These are phyloP conservation scores for Fragaria iinumae DNA, from an alignment of 306 rosid genomes.

Conservation along the genomic window DNA sequence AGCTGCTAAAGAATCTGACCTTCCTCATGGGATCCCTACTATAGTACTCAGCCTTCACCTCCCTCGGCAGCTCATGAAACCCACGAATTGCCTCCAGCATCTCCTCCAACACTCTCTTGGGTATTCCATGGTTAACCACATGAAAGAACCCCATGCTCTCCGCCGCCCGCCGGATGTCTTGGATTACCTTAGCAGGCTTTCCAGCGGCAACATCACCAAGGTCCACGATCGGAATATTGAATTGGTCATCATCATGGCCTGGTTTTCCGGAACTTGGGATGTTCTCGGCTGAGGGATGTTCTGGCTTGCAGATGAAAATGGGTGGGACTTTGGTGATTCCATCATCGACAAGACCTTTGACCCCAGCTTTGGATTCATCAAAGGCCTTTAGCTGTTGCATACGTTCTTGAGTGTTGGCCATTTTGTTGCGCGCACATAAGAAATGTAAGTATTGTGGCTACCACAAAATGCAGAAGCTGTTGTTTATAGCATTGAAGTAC, in stretches of 20 bases:
- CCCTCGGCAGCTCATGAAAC: conserved; percentile 3
- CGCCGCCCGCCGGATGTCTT: not conserved
- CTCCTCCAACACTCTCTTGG: conserved; percentile 1
- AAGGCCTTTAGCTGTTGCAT: not conserved
- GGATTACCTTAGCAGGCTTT: not conserved
- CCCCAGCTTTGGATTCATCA: not conserved
- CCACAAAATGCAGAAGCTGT: not conserved
- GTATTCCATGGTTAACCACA: conserved; percentile 1
- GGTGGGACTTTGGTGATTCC: conserved; percentile 3
- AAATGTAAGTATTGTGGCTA: not conserved
- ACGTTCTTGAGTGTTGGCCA: not conserved
- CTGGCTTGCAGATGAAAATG: not conserved
- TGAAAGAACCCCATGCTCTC: not conserved
- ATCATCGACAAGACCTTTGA: not conserved
- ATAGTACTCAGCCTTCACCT: conserved; percentile 5
- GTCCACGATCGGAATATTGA: not conserved
- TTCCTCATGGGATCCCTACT: not conserved
- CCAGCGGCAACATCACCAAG: not conserved
- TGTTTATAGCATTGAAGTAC: not conserved
- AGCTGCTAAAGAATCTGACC: not conserved
- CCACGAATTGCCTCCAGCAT: not conserved
- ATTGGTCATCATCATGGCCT: not conserved
- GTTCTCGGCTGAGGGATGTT: not conserved
- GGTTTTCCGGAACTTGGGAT: not conserved
- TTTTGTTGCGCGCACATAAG: not conserved